Base-by-base conservation (phyloP, 257 asterid species). In the Voacanga thouarsii region DNA sequence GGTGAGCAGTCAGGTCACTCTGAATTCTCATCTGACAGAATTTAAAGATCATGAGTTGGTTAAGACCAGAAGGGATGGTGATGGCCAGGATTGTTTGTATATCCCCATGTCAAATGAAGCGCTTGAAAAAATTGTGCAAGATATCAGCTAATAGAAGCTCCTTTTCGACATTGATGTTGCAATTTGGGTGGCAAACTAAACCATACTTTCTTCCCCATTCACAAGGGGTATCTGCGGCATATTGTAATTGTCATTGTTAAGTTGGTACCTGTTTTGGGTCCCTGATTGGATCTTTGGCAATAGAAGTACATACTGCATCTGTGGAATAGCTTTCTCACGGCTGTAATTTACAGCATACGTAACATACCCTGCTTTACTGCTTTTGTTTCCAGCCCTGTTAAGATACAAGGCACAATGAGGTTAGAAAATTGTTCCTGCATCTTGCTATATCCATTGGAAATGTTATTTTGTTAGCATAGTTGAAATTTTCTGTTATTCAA, bases 41-140 rank as follows among this genome's bases (percentile, higher is more conserved):
- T 96, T 93, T 69, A 96, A 96, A 69, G 99, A 96, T 86, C 98
- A 93, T 56, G 99, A 96, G 78, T 80, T 96, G 87, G 92, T 91
- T 64, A 96, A 96, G 91, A 89, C 91, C 16, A 88, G 82, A 85
- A 88, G 93, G 85, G 88, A 88, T 72, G 80, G 91, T 19, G 99
- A 93, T 47, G 96, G 96, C 21, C 97, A 92, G 82, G 98, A 96
- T 78, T 93, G 97, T 83, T 78, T 96, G 82, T 85, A 83, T 81
- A 81, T 93, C 85, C 98, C 97, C 82, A 93, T 93, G 55, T 49
- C 94, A 26, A 86, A 81, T 41, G 98, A 95, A 21, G 94, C 98
- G 30, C 96, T 96, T 79, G 83, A 88, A 75, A 91, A 96, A 79
- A 85, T 96, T 55, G 83, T 96, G 63, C 88, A 88, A 73, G 98